Conservation (phyloP, 768 basidiomycete species). For the Amyloporia xantha region DNA sequence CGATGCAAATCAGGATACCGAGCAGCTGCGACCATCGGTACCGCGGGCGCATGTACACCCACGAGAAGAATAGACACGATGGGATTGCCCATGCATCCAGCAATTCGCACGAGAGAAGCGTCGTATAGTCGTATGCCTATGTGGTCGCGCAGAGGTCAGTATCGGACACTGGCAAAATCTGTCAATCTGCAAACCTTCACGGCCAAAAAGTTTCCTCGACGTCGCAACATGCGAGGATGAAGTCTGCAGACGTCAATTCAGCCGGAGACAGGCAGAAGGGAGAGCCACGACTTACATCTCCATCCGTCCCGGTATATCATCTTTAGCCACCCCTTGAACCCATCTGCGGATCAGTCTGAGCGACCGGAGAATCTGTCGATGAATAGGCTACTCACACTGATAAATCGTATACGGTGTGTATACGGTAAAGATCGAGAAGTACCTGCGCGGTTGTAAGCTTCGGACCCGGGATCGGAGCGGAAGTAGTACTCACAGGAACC, state of each 20-base stretch:
- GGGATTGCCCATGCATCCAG: conserved; percentile 92
- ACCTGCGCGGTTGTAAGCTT: conserved; percentile 37
- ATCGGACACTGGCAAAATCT: neutral
- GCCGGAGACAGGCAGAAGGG: neutral
- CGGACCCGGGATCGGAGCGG: too few species aligned
- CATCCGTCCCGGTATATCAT: too few species aligned
- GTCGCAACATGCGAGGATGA: conserved; percentile 73
- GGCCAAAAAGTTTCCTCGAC: conserved; percentile 84
- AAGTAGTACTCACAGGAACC: conserved; percentile 59
- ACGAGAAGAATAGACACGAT: conserved; percentile 76
- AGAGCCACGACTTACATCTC: too few species aligned
- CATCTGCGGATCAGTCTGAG: conserved; percentile 42
- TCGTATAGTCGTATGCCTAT: conserved; percentile 80
- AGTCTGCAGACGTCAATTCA: too few species aligned
- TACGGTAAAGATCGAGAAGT: conserved; percentile 64
- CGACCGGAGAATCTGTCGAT: too few species aligned
- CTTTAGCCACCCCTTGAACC: conserved; percentile 77
- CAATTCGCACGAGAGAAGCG: conserved; percentile 85
- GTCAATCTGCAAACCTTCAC: conserved; percentile 52
- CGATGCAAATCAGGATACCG: conserved; percentile 66
- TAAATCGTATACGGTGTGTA: conserved; percentile 92
- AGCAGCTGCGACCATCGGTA: conserved; percentile 83
- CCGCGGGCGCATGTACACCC: conserved; percentile 71
- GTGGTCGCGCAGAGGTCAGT: conserved; percentile 5
- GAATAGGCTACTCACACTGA: conserved; percentile 47